Percentiles rank a stretch among this genome's conserved stretches.
phyloP scores from a whole-genome alignment of 805 yeast species.

The Wickerhamiella cacticola region DNA sequence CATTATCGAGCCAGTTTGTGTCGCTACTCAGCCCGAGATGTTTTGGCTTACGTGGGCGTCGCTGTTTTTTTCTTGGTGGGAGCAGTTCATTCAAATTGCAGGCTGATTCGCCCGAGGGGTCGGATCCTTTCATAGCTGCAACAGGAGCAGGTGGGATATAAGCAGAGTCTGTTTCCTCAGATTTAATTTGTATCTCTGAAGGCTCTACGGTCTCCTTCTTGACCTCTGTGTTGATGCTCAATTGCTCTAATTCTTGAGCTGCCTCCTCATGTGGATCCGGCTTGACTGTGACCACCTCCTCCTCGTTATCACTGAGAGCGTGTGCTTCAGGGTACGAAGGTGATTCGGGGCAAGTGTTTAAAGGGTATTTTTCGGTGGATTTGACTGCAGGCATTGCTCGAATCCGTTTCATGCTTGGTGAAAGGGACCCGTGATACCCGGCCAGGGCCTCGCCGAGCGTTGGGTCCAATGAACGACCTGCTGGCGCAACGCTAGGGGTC shows the following conservation, averaged over 20 bases:
- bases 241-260: too few species aligned
- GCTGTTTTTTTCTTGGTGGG: neutral
- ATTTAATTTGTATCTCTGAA: too few species aligned
- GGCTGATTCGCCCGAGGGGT: too few species aligned
- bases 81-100: neutral
- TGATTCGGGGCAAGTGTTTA: neutral
- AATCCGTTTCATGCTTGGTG: neutral
- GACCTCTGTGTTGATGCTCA: too few species aligned
- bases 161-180: neutral
- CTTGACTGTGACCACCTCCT: neutral
- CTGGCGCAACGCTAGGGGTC: too few species aligned
- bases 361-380: neutral
- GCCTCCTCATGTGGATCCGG: slow-evolving; percentile 4
- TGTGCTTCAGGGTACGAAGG: neutral
- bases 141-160: neutral
- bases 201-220: too few species aligned
- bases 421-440: too few species aligned
- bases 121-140: too few species aligned
- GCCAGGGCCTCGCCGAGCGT: too few species aligned
- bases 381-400: neutral
- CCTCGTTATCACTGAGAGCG: neutral
- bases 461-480: too few species aligned
- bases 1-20: neutral
- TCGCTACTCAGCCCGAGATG: neutral
- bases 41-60: neutral